A percentile compares a stretch with the other conserved stretches of the same genome.
Evolutionary conservation across 179 eudicot species (phyloP).

Genomic region (Beta lomatogona): DNA sequence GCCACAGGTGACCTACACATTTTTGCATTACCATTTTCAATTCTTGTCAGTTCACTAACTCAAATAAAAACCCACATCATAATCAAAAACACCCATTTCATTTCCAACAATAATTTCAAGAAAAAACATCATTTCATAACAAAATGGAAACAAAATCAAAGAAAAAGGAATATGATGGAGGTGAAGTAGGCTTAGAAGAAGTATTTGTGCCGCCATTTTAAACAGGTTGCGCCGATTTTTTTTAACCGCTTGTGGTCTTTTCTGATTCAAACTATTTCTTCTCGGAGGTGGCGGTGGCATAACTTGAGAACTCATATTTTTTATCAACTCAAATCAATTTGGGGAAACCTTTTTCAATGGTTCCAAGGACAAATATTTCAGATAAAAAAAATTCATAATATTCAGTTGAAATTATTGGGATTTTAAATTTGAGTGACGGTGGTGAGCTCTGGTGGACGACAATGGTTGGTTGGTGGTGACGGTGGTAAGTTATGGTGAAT

Average conservation of each 20-base stretch:
- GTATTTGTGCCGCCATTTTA: constrained; percentile 52
- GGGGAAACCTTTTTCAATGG: background rate
- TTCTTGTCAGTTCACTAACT: background rate
- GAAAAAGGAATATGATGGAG: constrained; percentile 34
- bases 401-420: no score
- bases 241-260: constrained; percentile 37
- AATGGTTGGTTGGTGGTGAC: no score
- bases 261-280: constrained; percentile 46
- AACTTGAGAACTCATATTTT: constrained; percentile 53
- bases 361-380: background rate
- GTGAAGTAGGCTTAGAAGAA: constrained; percentile 60
- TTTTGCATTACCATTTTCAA: background rate
- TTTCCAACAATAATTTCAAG: background rate
- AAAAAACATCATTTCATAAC: background rate
- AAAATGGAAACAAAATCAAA: background rate
- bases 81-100: background rate
- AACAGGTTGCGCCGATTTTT: constrained; percentile 40
- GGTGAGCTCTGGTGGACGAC: no score
- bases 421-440: no score
- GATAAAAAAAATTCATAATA: no score
- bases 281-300: constrained; percentile 49
- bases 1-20: constrained; percentile 33
- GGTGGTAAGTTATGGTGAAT: no score
- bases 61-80: background rate
- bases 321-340: background rate